Evolutionary conservation across 257 asterid genomes (phyloP).

Genomic region (Ajuga chamaepitys): DNA sequence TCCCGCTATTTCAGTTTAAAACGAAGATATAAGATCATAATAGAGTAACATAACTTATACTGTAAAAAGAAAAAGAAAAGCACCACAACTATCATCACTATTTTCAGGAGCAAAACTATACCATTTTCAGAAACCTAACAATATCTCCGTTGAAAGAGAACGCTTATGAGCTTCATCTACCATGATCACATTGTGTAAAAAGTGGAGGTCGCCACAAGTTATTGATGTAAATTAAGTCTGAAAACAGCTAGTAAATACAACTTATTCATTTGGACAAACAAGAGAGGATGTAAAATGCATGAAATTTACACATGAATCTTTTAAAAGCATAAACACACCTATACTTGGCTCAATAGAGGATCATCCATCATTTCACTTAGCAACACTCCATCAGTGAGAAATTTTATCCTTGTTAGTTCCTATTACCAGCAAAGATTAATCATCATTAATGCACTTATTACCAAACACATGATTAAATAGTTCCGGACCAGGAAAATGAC

Average conservation of each 20-base stretch:
- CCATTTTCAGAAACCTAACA: constrained; percentile 97
- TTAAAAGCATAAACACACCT: constrained; percentile 40
- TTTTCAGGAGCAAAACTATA: constrained; percentile 14
- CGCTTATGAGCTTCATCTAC: constrained; percentile 99
- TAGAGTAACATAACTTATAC: not conserved
- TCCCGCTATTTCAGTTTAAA: constrained; percentile 9
- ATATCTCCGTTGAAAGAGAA: constrained; percentile 88
- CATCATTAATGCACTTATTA: constrained; percentile 17
- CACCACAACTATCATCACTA: not conserved
- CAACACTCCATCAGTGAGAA: constrained; percentile 94
- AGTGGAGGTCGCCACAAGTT: constrained; percentile 13
- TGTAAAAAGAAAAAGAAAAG: too few species aligned
- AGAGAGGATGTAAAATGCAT: not conserved
- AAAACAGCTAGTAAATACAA: not conserved
- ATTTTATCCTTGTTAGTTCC: constrained; percentile 80
- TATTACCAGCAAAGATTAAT: constrained; percentile 28
- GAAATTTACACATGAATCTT: not conserved
- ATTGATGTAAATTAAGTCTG: not conserved
- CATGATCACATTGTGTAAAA: constrained; percentile 74
- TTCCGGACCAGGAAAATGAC: not conserved
- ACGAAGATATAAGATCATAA: not conserved
- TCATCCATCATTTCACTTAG: constrained; percentile 99
- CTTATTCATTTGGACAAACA: not conserved
- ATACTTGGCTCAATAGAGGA: constrained; percentile 90
- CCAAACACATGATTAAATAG: not conserved